Evolutionary conservation across 2,329 filamentous ascomycete species (phyloP).

Genomic region (Nemania serpens): DNA sequence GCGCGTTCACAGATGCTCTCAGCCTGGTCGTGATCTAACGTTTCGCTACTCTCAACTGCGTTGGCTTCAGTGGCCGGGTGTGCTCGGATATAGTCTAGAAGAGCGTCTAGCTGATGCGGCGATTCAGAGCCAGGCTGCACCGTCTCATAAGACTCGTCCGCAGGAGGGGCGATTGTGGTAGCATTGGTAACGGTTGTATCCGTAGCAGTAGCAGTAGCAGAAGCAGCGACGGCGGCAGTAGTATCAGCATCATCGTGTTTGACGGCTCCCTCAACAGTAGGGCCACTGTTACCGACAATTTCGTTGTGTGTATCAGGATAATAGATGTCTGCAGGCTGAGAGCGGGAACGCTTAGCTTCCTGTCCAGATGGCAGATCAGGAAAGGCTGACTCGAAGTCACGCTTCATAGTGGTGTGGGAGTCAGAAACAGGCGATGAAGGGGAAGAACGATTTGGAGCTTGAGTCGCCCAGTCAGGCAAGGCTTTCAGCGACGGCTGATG

Average conservation of each 20-base stretch:
- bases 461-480: background rate
- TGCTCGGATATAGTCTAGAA: background rate
- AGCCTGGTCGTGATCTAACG: background rate
- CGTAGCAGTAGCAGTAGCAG: too few relatives aligned
- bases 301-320: background rate
- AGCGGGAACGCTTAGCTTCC: background rate
- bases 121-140: too few relatives aligned
- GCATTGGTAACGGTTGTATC: too few relatives aligned
- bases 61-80: background rate
- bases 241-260: background rate
- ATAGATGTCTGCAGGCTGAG: background rate
- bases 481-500: background rate
- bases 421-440: background rate
- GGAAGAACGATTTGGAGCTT: too few relatives aligned
- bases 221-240: background rate
- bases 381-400: conserved; percentile 4
- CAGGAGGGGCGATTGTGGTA: background rate
- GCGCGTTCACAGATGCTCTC: background rate
- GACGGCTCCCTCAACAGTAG: background rate
- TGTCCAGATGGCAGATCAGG: background rate
- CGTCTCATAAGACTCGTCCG: too few relatives aligned
- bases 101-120: background rate
- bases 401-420: background rate
- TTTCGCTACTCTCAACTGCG: background rate
- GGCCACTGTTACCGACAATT: background rate